Base-by-base conservation (phyloP, 116 monocot species). In the Posidonia oceanica region DNA sequence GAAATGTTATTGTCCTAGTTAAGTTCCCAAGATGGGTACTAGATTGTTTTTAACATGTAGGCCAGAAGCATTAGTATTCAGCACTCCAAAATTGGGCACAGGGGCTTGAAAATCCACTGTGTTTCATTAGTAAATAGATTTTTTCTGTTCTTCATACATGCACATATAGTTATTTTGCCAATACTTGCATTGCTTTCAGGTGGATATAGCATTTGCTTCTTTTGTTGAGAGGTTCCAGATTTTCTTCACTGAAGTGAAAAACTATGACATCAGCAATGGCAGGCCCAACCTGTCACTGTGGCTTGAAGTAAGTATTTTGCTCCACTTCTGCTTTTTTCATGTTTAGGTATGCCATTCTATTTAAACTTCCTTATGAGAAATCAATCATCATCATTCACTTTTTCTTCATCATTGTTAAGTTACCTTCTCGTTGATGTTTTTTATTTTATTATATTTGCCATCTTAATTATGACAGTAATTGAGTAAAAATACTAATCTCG, bases 161-260 rank as follows among this genome's bases (percentile, higher is more conserved):
- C 4, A 13, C 18, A 39, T 29, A 64, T 39, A 3, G 13, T 39
- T 39, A 22, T 39, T 15, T 22, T 36, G 11, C 18, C 63, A 63
- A 64, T 38, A 4, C 18, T 64, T 61, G 4, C 16, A 11, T 7
- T 22, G 10, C 38, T 10, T 74, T 44, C 22, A 94, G 94, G 94
- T 83, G 68, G 94, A 94, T 71, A 77, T 90, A 68, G 84, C 85
- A 37, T 94, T 90, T 77, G 90, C 79, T 71, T 90, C 94, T 23
- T 94, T 94, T 74, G 67, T 94, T 67, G 90, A 87, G 69, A 81
- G 94, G 76, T 87, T 84, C 68, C 81, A 90, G 36, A 54, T 62
- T 65, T 76, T 80, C 67, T 71, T 83, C 59, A 16, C 51, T 3
- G 82, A 82, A 20, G 17, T 79, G 12, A 94, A 82, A 68, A 85